Percentiles rank a stretch among this genome's conserved stretches.
These are phyloP conservation scores for Arctostaphylos glauca DNA, from an alignment of 148 eudicot species.

Conservation along the genomic window DNA sequence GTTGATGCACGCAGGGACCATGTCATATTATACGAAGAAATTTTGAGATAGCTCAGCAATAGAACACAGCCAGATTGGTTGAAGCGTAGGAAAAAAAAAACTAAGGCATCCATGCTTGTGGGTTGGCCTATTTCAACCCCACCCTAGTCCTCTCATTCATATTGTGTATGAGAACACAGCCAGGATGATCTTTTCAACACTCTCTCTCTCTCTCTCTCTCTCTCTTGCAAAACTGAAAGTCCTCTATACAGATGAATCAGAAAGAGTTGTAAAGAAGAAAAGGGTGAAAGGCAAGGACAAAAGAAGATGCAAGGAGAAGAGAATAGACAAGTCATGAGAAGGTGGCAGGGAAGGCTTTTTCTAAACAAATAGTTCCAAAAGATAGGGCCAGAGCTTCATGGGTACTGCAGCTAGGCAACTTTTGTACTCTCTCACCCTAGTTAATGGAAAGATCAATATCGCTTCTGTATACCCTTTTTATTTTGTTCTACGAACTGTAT, in stretches of 20 bases:
- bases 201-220: too few species aligned
- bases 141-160: neutral
- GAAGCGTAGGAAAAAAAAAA: neutral
- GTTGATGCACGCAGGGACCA: neutral
- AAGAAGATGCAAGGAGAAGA: neutral
- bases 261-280: neutral
- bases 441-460: neutral
- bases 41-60: too few species aligned
- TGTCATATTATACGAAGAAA: neutral
- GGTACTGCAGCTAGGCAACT: neutral
- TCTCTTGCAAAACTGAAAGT: too few species aligned
- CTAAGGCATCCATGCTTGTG: conserved; percentile 2
- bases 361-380: conserved; percentile 5
- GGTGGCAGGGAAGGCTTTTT: conserved; percentile 1
- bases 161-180: neutral
- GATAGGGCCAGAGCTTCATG: conserved; percentile 1
- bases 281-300: neutral
- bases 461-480: too few species aligned
- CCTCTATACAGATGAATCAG: too few species aligned
- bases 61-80: too few species aligned
- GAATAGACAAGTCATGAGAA: neutral
- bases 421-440: neutral
- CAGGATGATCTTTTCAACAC: neutral
- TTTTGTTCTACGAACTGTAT: neutral
- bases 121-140: neutral